Conservation (phyloP, 2,329 filamentous ascomycete species). For the Colletotrichum spaethianum region DNA sequence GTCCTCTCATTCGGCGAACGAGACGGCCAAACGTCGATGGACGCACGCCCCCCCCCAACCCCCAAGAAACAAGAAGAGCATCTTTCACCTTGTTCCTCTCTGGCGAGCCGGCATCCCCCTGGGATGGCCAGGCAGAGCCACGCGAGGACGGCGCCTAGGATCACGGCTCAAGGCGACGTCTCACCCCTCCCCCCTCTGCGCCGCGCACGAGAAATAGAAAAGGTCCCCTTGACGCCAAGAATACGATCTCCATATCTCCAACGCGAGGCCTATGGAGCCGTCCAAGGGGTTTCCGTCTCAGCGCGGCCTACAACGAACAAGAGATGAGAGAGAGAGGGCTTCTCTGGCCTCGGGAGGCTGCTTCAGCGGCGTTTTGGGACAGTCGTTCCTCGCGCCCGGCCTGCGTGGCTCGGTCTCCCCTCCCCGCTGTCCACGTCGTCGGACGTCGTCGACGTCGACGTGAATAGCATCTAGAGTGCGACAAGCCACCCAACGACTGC, state of each 20-base stretch:
- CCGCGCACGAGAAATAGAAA: neutral
- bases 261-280: neutral
- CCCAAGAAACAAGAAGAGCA: too few relatives aligned
- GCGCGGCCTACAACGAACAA: neutral
- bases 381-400: neutral
- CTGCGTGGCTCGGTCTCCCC: neutral
- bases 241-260: neutral
- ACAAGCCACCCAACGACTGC: too few relatives aligned
- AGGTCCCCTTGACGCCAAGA: slow-evolving; percentile 27
- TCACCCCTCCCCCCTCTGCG: neutral
- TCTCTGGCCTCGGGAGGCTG: too few relatives aligned
- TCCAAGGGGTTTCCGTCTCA: neutral
- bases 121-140: too few relatives aligned
- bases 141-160: too few relatives aligned
- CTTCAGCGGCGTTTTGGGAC: neutral
- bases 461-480: too few relatives aligned
- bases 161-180: too few relatives aligned
- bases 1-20: neutral
- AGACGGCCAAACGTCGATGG: neutral
- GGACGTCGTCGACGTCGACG: neutral
- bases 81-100: too few relatives aligned
- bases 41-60: neutral
- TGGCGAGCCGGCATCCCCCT: too few relatives aligned
- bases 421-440: neutral
- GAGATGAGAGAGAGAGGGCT: neutral